phyloP scores from a whole-genome alignment of 1,284 basidiomycete species.

The Sanguinoderma infundibulare region DNA sequence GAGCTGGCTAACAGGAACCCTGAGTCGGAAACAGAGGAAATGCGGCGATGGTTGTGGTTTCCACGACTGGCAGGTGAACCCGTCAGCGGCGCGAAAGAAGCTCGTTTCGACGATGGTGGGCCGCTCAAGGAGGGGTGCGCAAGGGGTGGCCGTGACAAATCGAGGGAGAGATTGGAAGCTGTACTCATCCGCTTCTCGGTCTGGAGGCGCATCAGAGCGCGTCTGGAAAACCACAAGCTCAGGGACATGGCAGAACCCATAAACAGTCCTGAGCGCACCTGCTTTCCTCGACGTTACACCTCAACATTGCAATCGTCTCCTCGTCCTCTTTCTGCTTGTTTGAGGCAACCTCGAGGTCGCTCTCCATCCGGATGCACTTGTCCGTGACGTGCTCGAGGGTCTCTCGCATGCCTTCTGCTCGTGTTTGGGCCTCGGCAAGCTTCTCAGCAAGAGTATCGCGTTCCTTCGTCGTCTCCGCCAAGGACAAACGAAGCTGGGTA shows the following conservation, averaged over 20 bases:
- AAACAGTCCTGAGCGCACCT: slow-evolving; percentile 49
- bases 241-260: not conserved
- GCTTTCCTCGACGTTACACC: slow-evolving; percentile 91
- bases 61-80: slow-evolving; percentile 51
- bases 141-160: slow-evolving; percentile 51
- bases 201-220: slow-evolving; percentile 91
- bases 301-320: slow-evolving; percentile 78
- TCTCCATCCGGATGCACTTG: slow-evolving; percentile 63
- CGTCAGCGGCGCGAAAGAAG: slow-evolving; percentile 73
- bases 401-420: slow-evolving; percentile 64
- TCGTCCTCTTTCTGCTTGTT: slow-evolving; percentile 77
- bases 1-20: slow-evolving; percentile 33
- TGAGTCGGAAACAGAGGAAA: slow-evolving; percentile 69
- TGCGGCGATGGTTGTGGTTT: slow-evolving; percentile 68
- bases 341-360: slow-evolving; percentile 61
- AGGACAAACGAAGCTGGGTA: slow-evolving; percentile 63
- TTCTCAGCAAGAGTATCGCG: slow-evolving; percentile 63
- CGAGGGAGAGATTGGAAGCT: slow-evolving; percentile 51
- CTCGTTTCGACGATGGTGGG: slow-evolving; percentile 62
- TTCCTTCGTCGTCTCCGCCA: slow-evolving; percentile 66
- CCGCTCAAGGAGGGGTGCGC: slow-evolving; percentile 41
- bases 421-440: slow-evolving; percentile 51
- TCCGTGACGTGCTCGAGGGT: slow-evolving; percentile 66
- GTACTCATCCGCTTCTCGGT: slow-evolving; percentile 76
- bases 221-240: slow-evolving; percentile 45